Conservation (phyloP, 208 protist species). For the Leishmania turanica region DNA sequence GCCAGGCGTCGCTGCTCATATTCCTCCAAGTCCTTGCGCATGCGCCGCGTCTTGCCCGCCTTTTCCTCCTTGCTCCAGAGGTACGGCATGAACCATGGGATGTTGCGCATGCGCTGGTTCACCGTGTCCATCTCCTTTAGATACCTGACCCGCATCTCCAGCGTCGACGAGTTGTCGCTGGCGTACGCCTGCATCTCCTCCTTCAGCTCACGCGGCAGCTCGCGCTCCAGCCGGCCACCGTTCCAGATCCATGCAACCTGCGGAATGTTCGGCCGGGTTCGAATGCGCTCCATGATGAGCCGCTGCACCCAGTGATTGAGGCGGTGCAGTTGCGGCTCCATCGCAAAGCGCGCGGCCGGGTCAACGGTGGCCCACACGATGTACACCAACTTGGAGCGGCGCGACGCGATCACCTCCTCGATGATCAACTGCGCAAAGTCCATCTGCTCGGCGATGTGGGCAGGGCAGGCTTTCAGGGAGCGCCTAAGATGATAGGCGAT, state of each 20-base stretch:
- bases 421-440: constrained; percentile 93
- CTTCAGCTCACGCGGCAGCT: constrained; percentile 74
- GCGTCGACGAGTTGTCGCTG: constrained; percentile 65
- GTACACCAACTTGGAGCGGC: constrained; percentile 87
- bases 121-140: constrained; percentile 91
- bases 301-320: constrained; percentile 90
- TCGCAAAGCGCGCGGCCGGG: constrained; percentile 74
- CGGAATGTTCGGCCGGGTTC: constrained; percentile 84
- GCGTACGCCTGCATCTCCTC: constrained; percentile 70
- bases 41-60: constrained; percentile 57
- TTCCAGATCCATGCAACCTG: constrained; percentile 90
- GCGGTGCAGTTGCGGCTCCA: constrained; percentile 85
- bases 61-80: constrained; percentile 93
- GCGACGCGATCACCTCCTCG: constrained; percentile 84
- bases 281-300: constrained; percentile 77
- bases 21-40: constrained; percentile 81
- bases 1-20: constrained; percentile 53
- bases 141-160: constrained; percentile 89
- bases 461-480: constrained; percentile 79
- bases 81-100: constrained; percentile 95
- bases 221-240: constrained; percentile 69
- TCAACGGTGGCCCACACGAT: constrained; percentile 93
- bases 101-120: constrained; percentile 89
- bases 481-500: constrained; percentile 88
- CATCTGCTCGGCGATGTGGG: constrained; percentile 86